Percentiles rank a stretch among this genome's conserved stretches.
phyloP scores from a whole-genome alignment of 345 rosid genomes.

The Sonneratia alba region DNA sequence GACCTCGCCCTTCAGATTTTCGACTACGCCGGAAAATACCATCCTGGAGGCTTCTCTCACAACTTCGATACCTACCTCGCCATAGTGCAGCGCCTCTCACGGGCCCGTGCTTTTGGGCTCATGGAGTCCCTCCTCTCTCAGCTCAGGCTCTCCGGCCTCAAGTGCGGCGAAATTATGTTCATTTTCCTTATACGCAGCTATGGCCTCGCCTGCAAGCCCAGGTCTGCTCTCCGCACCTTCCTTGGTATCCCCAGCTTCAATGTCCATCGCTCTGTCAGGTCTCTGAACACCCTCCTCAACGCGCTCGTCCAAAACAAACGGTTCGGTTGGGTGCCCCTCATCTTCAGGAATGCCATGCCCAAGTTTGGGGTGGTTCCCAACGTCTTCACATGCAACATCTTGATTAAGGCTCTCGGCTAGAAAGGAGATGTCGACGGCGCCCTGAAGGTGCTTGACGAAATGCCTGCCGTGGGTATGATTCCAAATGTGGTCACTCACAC shows the following conservation, averaged over 20 bases:
- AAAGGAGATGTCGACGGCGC: slow-evolving; percentile 57
- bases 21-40: slow-evolving; percentile 68
- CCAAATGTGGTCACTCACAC: slow-evolving; percentile 69
- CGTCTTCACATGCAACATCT: slow-evolving; percentile 59
- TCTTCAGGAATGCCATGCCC: slow-evolving; percentile 41
- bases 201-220: slow-evolving; percentile 61
- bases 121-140: slow-evolving; percentile 55
- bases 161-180: slow-evolving; percentile 68
- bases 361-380: slow-evolving; percentile 55
- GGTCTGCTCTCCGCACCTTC: slow-evolving; percentile 43
- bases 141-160: slow-evolving; percentile 36
- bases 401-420: slow-evolving; percentile 59
- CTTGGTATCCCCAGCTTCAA: slow-evolving; percentile 44
- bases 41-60: slow-evolving; percentile 46
- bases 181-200: slow-evolving; percentile 59
- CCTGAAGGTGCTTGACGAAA: slow-evolving; percentile 56
- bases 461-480: slow-evolving; percentile 35
- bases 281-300: slow-evolving; percentile 68
- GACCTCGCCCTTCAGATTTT: slow-evolving; percentile 86
- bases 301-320: slow-evolving; percentile 66
- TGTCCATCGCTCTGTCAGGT: slow-evolving; percentile 60
- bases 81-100: slow-evolving; percentile 65
- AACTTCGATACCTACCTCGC: slow-evolving; percentile 67
- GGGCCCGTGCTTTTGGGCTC: slow-evolving; percentile 69
- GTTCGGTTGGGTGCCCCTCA: slow-evolving; percentile 40